These are phyloP conservation scores for Knoxdaviesia proteae DNA, from an alignment of 2,329 filamentous ascomycete species.

Conservation along the genomic window DNA sequence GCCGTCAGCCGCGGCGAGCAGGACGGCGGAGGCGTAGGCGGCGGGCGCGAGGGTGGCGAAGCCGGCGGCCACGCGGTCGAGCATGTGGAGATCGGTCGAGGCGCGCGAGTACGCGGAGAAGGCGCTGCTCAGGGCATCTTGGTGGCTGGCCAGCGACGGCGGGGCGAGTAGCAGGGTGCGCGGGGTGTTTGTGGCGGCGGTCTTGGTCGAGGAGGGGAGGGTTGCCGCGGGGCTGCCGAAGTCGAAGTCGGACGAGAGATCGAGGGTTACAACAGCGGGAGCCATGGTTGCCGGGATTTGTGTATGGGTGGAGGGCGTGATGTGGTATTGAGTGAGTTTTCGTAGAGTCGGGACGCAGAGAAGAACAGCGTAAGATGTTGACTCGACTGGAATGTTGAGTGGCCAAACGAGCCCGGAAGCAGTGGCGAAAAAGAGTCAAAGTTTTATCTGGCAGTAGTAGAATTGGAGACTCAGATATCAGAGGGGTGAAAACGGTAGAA, in stretches of 20 bases:
- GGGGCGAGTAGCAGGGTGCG: conserved; percentile 74
- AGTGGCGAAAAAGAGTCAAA: too few relatives aligned
- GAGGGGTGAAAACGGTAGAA: too few relatives aligned
- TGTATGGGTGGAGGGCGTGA: not conserved
- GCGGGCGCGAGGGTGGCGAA: conserved; percentile 54
- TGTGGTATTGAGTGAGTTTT: not conserved
- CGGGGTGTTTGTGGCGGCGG: conserved; percentile 11
- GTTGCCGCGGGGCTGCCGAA: conserved; percentile 13
- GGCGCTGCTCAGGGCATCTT: conserved; percentile 51
- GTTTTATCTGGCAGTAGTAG: too few relatives aligned
- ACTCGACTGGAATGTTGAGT: too few relatives aligned
- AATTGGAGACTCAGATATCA: too few relatives aligned
- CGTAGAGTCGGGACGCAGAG: not conserved
- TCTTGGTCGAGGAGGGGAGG: conserved; percentile 8
- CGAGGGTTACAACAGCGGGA: conserved; percentile 31
- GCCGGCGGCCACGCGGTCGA: conserved; percentile 72
- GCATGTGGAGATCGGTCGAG: conserved; percentile 84
- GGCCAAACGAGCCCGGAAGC: too few relatives aligned
- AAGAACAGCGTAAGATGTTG: not conserved
- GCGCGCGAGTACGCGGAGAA: conserved; percentile 54
- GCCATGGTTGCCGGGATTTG: conserved; percentile 17
- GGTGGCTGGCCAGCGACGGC: conserved; percentile 71
- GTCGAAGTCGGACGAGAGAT: conserved; percentile 31
- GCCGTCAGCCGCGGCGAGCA: conserved; percentile 62
- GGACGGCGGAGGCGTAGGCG: conserved; percentile 68